A percentile compares a stretch with the other conserved stretches of the same genome.
phyloP scores from a whole-genome alignment of 306 rosid species.

The Medicago truncatula region DNA sequence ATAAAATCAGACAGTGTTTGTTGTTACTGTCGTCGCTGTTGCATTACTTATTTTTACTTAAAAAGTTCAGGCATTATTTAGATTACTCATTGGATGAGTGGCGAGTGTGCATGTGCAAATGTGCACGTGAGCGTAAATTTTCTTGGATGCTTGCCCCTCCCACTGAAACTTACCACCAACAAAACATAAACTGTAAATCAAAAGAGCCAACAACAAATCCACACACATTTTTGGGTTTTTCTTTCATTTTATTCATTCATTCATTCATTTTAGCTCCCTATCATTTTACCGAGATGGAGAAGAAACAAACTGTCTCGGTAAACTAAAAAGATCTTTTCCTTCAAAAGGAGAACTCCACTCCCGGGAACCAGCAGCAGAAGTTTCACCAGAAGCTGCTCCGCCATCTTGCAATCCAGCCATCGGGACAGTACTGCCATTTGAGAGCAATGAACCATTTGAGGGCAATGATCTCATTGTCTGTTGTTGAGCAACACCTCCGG shows the following conservation, averaged over 20 bases:
- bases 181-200: slow-evolving; percentile 65
- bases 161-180: slow-evolving; percentile 58
- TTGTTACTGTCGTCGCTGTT: background rate
- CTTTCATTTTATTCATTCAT: slow-evolving; percentile 67
- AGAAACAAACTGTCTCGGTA: slow-evolving; percentile 97
- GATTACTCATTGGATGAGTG: background rate
- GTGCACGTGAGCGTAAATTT: slow-evolving; percentile 40
- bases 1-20: background rate
- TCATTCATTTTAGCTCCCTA: slow-evolving; percentile 44
- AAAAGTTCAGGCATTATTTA: background rate
- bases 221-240: slow-evolving; percentile 59
- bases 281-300: slow-evolving; percentile 81
- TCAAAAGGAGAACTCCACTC: slow-evolving; percentile 97
- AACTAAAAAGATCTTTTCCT: slow-evolving; percentile 95
- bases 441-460: slow-evolving; percentile 61
- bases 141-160: slow-evolving; percentile 41
- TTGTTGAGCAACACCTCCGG: slow-evolving; percentile 65
- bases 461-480: slow-evolving; percentile 59
- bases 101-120: background rate
- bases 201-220: slow-evolving; percentile 70
- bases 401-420: slow-evolving; percentile 73
- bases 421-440: slow-evolving; percentile 66
- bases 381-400: slow-evolving; percentile 63
- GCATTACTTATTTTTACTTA: background rate
- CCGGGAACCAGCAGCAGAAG: slow-evolving; percentile 65